These are phyloP conservation scores for Fonsecaea erecta DNA, from an alignment of 2,329 filamentous ascomycete genomes.

Conservation along the genomic window DNA sequence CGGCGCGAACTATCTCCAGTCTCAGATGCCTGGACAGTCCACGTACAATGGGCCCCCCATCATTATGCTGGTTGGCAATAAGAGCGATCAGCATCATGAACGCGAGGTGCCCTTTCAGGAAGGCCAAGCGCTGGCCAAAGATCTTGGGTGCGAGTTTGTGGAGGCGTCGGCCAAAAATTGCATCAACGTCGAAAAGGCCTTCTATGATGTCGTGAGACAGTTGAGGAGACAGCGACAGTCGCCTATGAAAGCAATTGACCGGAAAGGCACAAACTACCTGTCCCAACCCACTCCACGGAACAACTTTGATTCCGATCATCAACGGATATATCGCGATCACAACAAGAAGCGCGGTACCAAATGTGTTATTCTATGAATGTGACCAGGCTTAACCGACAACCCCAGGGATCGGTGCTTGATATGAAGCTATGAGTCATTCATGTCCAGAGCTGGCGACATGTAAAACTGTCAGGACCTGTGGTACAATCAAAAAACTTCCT, in stretches of 20 bases:
- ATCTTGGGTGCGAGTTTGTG: constrained; percentile 93
- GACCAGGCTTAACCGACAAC: neutral
- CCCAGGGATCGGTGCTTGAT: constrained; percentile 6
- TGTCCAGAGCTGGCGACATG: constrained; percentile 16
- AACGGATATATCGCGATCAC: constrained; percentile 34
- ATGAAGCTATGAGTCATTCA: constrained; percentile 21
- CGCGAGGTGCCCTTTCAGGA: constrained; percentile 96
- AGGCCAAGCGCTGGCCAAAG: constrained; percentile 85
- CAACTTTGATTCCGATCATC: constrained; percentile 28
- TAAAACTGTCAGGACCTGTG: neutral
- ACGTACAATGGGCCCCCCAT: constrained; percentile 65
- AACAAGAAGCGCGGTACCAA: constrained; percentile 31
- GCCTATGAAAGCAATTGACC: constrained; percentile 40
- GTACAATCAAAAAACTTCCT: neutral
- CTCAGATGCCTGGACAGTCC: constrained; percentile 55
- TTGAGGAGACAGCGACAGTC: constrained; percentile 78
- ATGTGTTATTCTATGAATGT: constrained; percentile 36
- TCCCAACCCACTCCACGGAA: constrained; percentile 20
- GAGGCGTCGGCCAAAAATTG: constrained; percentile 97
- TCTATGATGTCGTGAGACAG: constrained; percentile 95
- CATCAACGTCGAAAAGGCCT: constrained; percentile 97
- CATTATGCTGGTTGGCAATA: constrained; percentile 98
- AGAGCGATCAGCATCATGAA: constrained; percentile 94
- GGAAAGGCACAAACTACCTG: constrained; percentile 28
- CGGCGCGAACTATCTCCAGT: constrained; percentile 56